Evolutionary conservation across 495 filamentous ascomycete species (phyloP), one percentile per base, ranked within the genome.

Genomic region (Penicillium herquei): DNA sequence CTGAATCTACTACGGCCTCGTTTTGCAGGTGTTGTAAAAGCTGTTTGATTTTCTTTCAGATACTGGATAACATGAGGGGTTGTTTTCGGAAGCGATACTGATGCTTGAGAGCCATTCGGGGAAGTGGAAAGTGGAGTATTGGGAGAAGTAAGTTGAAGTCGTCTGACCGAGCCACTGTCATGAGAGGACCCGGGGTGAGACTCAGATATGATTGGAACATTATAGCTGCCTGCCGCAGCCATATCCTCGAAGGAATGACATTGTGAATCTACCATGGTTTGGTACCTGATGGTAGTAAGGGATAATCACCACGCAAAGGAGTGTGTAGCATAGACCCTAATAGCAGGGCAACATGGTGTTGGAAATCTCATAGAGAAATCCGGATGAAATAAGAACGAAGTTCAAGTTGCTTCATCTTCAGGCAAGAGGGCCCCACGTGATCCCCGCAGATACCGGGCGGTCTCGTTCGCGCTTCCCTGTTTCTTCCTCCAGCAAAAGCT

Each of bases 241-340:
- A 41, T 33, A 55, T 64, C 55, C 55, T 61, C 58, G 46, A 63
- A 66, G 49, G 66, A 72, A 49, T 63, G 65, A 58, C 56, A 57
- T 59, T 53, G 58, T 39, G 52, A 59, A 54, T 64, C 44, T 54
- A 62, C 49, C 65, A 70, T 68, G 30, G 34, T 62, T 57, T 26
- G 42, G 42, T 33, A 46, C 39, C 31, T 26, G 33, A 54, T 30
- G 4, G 46, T 21, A 49, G 51, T 26, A 44, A 21, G 10, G 6
- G 14, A 48, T 40, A 49, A 43, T 37, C 31, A 53, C 50, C 35
- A 42, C 17, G 6, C 14, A 63, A 71, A 66, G 18, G 69, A 71
- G 54, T 51, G 66, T 62, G 39, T 37, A 30, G 47, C 40, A 32
- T 13, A 17, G 35, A 14, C 46, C 49, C 4, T 37, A 26, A 11